A percentile compares a stretch with the other conserved stretches of the same genome.
These are phyloP conservation scores for Kalanchoe fedtschenkoi DNA, from an alignment of 164 flowering plant genomes.

Conservation along the genomic window DNA sequence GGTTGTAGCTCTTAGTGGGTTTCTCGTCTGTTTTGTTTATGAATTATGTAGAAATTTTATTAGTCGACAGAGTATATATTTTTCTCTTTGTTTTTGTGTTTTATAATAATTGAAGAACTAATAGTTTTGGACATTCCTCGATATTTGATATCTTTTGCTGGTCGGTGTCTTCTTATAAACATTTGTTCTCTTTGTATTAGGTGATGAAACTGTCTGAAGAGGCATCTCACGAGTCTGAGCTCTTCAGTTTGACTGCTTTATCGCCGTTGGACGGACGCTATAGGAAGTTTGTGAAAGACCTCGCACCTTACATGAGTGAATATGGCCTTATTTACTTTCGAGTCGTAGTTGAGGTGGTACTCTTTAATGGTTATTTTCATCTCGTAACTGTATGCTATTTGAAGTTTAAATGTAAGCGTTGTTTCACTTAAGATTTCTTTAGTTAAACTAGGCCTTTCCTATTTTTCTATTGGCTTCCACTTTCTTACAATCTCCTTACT, in stretches of 20 bases:
- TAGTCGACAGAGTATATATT: no score
- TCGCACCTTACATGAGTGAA: conserved; percentile 72
- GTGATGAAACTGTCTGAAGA: neutral
- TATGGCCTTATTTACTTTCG: conserved; percentile 72
- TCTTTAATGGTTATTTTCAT: neutral
- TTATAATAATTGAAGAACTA: neutral
- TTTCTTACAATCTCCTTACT: neutral
- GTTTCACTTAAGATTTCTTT: neutral
- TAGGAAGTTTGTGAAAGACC: conserved; percentile 71
- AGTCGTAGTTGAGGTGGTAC: conserved; percentile 72
- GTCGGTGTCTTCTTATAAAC: neutral
- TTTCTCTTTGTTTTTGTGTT: no score
- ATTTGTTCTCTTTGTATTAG: neutral
- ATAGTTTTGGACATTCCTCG: neutral
- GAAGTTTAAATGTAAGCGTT: neutral
- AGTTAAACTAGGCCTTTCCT: neutral
- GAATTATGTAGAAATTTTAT: no score
- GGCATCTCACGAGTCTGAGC: conserved; percentile 18
- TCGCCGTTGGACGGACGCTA: conserved; percentile 92
- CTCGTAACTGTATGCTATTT: neutral
- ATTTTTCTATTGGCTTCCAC: neutral
- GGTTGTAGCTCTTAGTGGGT: no score
- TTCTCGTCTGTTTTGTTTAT: no score
- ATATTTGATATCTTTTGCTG: neutral
- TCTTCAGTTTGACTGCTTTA: conserved; percentile 55